Percentiles rank a stretch among this genome's conserved stretches.
phyloP scores from a whole-genome alignment of 345 rosid genomes.

The Viola odorata region DNA sequence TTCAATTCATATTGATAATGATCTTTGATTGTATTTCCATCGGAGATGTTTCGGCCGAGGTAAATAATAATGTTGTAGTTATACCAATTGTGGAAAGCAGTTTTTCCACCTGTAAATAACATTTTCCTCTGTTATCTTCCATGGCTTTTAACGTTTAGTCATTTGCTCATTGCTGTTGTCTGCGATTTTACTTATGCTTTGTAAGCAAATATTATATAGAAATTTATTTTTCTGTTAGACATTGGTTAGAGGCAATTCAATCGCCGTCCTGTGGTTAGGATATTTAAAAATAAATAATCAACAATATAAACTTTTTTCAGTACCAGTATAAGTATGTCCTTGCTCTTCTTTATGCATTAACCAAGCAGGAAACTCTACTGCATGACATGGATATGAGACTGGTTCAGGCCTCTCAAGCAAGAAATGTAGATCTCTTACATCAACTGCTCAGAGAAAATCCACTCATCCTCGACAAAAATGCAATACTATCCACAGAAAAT shows the following conservation, averaged over 20 bases:
- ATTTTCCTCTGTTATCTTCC: neutral
- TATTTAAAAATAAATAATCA: too few species aligned
- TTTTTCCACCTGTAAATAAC: slow-evolving; percentile 8
- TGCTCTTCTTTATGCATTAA: neutral
- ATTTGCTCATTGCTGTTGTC: neutral
- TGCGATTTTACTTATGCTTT: too few species aligned
- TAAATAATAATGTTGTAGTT: neutral
- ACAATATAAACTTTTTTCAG: neutral
- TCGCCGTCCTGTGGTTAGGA: too few species aligned
- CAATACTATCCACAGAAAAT: neutral
- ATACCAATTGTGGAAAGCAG: neutral
- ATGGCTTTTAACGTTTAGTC: too few species aligned
- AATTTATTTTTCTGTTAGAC: too few species aligned
- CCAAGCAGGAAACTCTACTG: too few species aligned
- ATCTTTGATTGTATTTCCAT: neutral
- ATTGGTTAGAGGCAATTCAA: too few species aligned
- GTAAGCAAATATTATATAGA: too few species aligned
- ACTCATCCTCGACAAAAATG: slow-evolving; percentile 8
- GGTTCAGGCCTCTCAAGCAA: slow-evolving; percentile 21
- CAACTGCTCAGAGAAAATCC: slow-evolving; percentile 22
- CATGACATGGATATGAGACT: slow-evolving; percentile 20
- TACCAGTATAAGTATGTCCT: too few species aligned
- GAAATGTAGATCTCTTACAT: slow-evolving; percentile 13
- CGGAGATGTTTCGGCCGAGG: neutral
- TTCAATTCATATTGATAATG: too few species aligned